phyloP scores from a whole-genome alignment of 768 basidiomycete species.

The Auriscalpium vulgare region DNA sequence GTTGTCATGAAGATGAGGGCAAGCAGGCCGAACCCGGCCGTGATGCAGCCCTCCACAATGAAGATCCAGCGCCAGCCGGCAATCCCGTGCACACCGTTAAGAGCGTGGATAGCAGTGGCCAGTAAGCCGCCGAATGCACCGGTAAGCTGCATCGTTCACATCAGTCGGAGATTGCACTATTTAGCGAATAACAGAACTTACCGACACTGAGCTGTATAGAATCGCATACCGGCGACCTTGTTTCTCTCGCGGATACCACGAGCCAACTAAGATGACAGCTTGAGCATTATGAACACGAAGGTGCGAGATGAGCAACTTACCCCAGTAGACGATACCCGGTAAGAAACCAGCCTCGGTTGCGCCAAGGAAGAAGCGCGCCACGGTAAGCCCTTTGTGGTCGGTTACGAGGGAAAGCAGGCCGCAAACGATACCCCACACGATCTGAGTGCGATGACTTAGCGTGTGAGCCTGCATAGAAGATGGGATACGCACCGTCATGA shows the following conservation, averaged over 20 bases:
- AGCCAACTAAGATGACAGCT: conserved; percentile 7
- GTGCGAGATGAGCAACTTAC: conserved; percentile 3
- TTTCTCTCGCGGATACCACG: conserved; percentile 3
- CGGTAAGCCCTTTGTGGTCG: conserved; percentile 18
- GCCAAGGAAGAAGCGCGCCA: conserved; percentile 21
- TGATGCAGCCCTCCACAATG: conserved; percentile 9
- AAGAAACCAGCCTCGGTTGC: conserved; percentile 31
- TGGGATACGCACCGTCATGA: background rate
- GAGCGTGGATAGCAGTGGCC: conserved; percentile 31
- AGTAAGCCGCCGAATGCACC: conserved; percentile 30
- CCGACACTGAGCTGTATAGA: conserved; percentile 30
- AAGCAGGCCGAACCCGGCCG: background rate
- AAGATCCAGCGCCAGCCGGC: conserved; percentile 27
- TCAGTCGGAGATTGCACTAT: background rate
- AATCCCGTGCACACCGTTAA: conserved; percentile 30
- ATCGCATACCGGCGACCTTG: conserved; percentile 18
- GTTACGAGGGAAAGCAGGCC: conserved; percentile 20
- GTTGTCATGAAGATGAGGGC: conserved; percentile 7
- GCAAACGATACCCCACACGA: conserved; percentile 26
- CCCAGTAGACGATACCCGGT: conserved; percentile 29
- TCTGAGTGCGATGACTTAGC: conserved; percentile 3
- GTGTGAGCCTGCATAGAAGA: background rate
- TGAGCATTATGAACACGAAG: background rate
- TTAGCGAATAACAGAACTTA: background rate
- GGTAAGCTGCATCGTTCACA: conserved; percentile 16